phyloP scores from a whole-genome alignment of 23 red algal species.

The Agarophyton chilense region DNA sequence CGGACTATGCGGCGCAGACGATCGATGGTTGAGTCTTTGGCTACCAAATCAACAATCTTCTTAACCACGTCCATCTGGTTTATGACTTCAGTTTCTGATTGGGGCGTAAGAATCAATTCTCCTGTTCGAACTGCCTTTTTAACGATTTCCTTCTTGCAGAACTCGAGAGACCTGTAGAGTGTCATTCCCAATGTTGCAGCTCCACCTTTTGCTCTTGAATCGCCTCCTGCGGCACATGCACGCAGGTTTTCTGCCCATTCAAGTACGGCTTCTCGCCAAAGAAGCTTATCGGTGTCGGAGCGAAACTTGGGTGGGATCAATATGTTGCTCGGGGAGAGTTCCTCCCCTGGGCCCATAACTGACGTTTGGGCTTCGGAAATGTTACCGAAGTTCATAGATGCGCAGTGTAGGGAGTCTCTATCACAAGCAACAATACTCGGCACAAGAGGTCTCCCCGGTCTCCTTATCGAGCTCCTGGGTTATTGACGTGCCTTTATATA shows the following conservation, averaged over 20 bases:
- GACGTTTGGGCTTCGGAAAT: neutral
- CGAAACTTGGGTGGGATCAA: neutral
- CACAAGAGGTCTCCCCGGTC: too few species aligned
- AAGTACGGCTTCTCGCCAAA: slow-evolving; percentile 9
- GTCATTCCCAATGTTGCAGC: slow-evolving; percentile 7
- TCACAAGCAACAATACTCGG: neutral
- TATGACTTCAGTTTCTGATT: neutral
- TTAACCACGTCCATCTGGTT: neutral
- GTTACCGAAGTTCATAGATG: neutral
- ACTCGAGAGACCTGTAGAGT: neutral
- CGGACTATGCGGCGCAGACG: neutral
- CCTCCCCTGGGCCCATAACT: slow-evolving; percentile 19
- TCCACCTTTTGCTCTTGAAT: slow-evolving; percentile 1
- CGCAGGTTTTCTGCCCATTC: slow-evolving; percentile 20
- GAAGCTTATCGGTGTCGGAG: neutral
- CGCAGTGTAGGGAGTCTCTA: neutral
- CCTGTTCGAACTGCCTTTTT: neutral
- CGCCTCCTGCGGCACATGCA: neutral
- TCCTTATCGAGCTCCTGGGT: too few species aligned
- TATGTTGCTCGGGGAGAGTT: neutral
- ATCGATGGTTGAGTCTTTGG: slow-evolving; percentile 36
- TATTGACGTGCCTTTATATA: too few species aligned
- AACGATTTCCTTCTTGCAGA: neutral
- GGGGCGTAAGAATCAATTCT: neutral
- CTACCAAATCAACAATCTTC: slow-evolving; percentile 39